These are phyloP conservation scores for Sporothrix variecibatus DNA, from an alignment of 2,329 filamentous ascomycete genomes.

Conservation along the genomic window DNA sequence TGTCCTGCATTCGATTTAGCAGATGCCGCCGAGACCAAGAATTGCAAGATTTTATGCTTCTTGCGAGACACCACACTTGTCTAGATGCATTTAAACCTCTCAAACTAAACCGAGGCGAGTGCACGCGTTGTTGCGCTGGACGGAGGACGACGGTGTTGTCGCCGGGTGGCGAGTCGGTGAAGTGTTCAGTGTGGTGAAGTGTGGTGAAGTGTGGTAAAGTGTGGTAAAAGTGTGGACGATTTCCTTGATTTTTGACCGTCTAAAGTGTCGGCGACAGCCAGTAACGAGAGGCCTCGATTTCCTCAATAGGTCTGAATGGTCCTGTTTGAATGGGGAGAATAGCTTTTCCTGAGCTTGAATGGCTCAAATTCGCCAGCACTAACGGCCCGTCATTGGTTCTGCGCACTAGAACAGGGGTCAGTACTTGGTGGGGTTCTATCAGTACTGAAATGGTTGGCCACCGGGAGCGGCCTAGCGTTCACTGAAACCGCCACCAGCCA, in stretches of 20 bases:
- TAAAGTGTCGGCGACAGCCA: background rate
- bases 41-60: background rate
- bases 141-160: background rate
- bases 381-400: conserved; percentile 10
- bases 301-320: background rate
- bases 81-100: background rate
- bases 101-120: background rate
- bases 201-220: too few species aligned
- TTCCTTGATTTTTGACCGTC: background rate
- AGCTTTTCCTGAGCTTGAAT: too few species aligned
- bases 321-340: background rate
- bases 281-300: conserved; percentile 1
- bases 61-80: background rate
- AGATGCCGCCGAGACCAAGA: background rate
- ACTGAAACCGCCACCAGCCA: background rate
- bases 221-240: background rate
- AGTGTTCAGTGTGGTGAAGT: background rate
- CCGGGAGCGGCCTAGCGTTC: background rate
- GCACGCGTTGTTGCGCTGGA: conserved; percentile 5
- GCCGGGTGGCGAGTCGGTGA: conserved; percentile 2
- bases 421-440: background rate
- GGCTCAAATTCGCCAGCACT: background rate
- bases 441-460: background rate
- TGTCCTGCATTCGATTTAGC: background rate
- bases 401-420: background rate